Base-by-base conservation (phyloP, 148 eudicot genomes). In the Fagopyrum tataricum region DNA sequence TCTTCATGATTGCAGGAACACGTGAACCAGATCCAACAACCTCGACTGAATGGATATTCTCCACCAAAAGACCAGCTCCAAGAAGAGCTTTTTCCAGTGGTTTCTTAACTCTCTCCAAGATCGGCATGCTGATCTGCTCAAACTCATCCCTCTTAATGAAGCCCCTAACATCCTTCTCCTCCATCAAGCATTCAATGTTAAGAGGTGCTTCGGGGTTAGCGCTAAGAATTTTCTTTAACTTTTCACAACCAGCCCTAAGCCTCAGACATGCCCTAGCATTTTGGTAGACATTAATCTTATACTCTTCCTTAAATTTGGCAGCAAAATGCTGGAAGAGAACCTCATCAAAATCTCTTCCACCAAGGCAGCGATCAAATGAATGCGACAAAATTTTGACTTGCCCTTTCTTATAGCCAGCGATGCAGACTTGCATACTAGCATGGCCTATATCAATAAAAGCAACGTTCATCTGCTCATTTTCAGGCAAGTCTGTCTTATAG, bases 201-300 rank as follows among this genome's bases (percentile, higher is more conserved):
- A 95, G 88, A 5, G 92, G 97, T 18, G 97, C 99, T 87, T 95
- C 99, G 40, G 89, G 77, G 74, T 95, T 95, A 41, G 99, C 99
- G 77, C 97, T 95, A 83, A 95, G 75, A 26, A 91, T 87, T 79
- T 88, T 95, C 80, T 95, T 95, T 82, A 91, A 67, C 71, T 95
- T 95, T 79, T 95, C 99, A 79, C 99, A 91, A 11, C 97, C 70
- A 41, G 89, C 88, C 68, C 99, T 83, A 76, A 95, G 90, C 78
- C 97, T 86, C 53, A 86, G 53, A 78, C 90, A 87, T 64, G 99
- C 97, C 71, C 99, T 85, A 1, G 82, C 49, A 74, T 81, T 88
- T 68, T 87, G 80, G 77, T 81, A 86, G 56, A 95, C 91, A 80
- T 92, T 92, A 66, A 95, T 92, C n/a, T 78, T 58, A 74, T 91